Base-by-base conservation (phyloP, 208 protist genomes). In the Trypanosoma platydactyli region DNA sequence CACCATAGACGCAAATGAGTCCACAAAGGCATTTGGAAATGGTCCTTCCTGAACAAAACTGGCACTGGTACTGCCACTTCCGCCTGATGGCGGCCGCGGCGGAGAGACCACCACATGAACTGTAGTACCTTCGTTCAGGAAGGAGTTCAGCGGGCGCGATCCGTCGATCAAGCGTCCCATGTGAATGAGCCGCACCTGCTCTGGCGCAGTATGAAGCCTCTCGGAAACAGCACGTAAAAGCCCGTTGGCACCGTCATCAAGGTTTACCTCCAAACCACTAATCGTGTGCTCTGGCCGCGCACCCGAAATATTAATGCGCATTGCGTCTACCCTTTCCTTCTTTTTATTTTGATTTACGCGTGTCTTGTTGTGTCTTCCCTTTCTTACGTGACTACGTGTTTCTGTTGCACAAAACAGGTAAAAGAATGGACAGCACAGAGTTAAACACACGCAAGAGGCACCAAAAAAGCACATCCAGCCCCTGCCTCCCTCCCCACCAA, bases 301-400 rank as follows among this genome's bases (percentile, higher is more conserved):
- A 56, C 76, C 71, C 0, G 68, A 62, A 30, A 86, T 71, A 55
- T 79, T 80, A 9, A 86, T 57, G 12, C 62, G 67, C 80, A 86
- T 85, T 57, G 33, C 59, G 27, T 57, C 18, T 46, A 55, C 40
- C 46, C 42, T 56, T 46, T 15, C 49, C 18, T 68, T 62, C 24
- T 16, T 56, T 69, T 59, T 55, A 66, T 70, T 74, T 13, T n/a
- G n/a, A n/a, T n/a, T n/a, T n/a, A n/a, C n/a, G n/a, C n/a, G n/a
- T n/a, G n/a, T n/a, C n/a, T n/a, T n/a, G n/a, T 64, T 65, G 16
- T 38, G 5, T 9, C 7, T 49, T 72, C 68, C 75, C 61, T 38
- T 38, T 38, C 9, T 3, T 9, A 38, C 33, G 33, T 38, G 33
- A 3, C 33, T 0, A 20, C 30, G n/a, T 67, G 49, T 67, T 9